Evolutionary conservation across 139 green algal species (phyloP).

Genomic region (Picochlorum sp.): DNA sequence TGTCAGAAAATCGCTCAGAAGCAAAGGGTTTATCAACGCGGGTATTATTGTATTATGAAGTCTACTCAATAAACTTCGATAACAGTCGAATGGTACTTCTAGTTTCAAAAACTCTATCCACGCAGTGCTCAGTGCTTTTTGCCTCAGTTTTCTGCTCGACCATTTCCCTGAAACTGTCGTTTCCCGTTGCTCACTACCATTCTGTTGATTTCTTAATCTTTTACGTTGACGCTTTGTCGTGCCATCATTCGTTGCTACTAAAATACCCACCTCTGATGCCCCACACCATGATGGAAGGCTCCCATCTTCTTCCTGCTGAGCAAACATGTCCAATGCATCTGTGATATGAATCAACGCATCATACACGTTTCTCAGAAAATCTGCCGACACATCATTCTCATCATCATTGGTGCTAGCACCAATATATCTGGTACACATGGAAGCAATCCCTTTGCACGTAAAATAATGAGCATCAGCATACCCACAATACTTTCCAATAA

Average conservation of each 20-base stretch:
- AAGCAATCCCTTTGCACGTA: slow-evolving; percentile 32
- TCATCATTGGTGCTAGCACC: not conserved
- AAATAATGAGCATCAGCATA: slow-evolving; percentile 58
- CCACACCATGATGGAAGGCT: slow-evolving; percentile 58
- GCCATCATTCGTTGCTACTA: slow-evolving; percentile 22
- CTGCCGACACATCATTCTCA: not conserved
- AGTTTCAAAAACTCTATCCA: slow-evolving; percentile 78
- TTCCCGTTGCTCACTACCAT: not conserved
- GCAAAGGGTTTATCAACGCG: slow-evolving; percentile 57
- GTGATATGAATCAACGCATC: slow-evolving; percentile 10
- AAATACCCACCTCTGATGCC: slow-evolving; percentile 41
- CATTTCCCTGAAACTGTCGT: slow-evolving; percentile 26
- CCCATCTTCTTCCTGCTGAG: not conserved
- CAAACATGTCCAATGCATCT: slow-evolving; percentile 10
- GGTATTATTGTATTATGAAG: slow-evolving; percentile 71
- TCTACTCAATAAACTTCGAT: slow-evolving; percentile 54
- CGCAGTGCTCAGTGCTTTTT: slow-evolving; percentile 42
- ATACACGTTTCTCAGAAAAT: slow-evolving; percentile 19
- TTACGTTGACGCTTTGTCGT: slow-evolving; percentile 45
- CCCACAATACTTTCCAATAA: slow-evolving; percentile 38
- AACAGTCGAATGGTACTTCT: slow-evolving; percentile 59
- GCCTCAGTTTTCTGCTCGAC: slow-evolving; percentile 43
- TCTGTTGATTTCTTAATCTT: slow-evolving; percentile 39
- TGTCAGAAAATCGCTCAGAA: slow-evolving; percentile 87
- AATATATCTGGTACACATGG: slow-evolving; percentile 16